Percentiles rank a stretch among this genome's conserved stretches.
Conservation (phyloP, 257 asterid species). For the Gardenia jasminoides region DNA sequence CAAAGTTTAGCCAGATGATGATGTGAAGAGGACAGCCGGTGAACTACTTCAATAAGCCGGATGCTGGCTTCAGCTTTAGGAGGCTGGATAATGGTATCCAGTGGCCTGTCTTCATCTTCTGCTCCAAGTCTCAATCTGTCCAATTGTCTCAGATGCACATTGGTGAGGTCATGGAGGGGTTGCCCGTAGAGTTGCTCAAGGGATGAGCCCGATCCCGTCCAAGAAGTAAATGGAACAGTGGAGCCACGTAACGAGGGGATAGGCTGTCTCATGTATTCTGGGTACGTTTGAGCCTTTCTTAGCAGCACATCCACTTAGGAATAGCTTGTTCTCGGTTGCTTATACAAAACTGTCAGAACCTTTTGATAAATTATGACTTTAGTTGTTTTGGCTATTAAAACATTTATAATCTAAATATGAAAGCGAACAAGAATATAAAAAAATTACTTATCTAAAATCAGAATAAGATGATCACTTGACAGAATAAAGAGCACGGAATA, state of each 20-base stretch:
- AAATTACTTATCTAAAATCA: too few relatives aligned
- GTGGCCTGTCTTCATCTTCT: slow-evolving; percentile 37
- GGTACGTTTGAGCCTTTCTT: slow-evolving; percentile 44
- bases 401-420: too few relatives aligned
- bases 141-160: slow-evolving; percentile 46
- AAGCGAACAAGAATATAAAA: too few relatives aligned
- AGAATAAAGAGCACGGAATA: too few relatives aligned
- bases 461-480: too few relatives aligned
- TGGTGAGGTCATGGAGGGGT: slow-evolving; percentile 85
- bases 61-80: slow-evolving; percentile 61
- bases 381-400: too few relatives aligned
- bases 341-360: too few relatives aligned
- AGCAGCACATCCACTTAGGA: slow-evolving; percentile 44
- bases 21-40: slow-evolving; percentile 53
- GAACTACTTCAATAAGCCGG: slow-evolving; percentile 68
- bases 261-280: slow-evolving; percentile 53
- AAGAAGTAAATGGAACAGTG: slow-evolving; percentile 55
- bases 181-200: slow-evolving; percentile 56
- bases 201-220: slow-evolving; percentile 66
- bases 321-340: too few relatives aligned
- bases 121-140: slow-evolving; percentile 51
- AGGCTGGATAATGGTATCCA: slow-evolving; percentile 55
- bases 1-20: slow-evolving; percentile 50
- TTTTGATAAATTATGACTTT: too few relatives aligned
- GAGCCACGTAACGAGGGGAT: slow-evolving; percentile 51